Evolutionary conservation across 163 green algal species (phyloP).

Genomic region (Prototheca stagnorum): DNA sequence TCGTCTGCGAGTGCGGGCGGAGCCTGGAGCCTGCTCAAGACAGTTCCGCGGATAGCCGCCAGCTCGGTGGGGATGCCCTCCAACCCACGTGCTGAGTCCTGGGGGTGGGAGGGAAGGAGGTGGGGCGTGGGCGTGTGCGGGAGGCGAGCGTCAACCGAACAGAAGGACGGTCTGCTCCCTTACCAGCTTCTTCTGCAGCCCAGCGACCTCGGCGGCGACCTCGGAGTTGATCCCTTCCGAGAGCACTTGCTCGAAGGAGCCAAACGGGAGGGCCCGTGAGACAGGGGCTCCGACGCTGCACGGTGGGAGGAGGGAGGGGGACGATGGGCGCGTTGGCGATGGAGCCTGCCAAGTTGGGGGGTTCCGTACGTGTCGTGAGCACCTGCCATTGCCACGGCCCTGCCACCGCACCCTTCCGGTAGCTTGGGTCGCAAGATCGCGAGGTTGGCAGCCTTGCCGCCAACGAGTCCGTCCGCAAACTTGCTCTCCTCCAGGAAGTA

Average conservation of each 20-base stretch:
- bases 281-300: slow-evolving; percentile 33
- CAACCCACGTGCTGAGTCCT: not conserved
- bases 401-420: slow-evolving; percentile 8
- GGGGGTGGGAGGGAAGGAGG: not conserved
- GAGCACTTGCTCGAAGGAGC: slow-evolving; percentile 61
- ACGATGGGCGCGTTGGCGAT: too few species aligned
- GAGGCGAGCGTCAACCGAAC: too few species aligned
- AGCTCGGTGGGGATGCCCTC: not conserved
- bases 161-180: too few species aligned
- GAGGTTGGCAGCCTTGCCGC: slow-evolving; percentile 61
- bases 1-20: too few species aligned
- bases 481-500: too few species aligned
- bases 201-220: slow-evolving; percentile 2
- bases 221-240: slow-evolving; percentile 12
- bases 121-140: too few species aligned
- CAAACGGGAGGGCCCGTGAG: slow-evolving; percentile 68
- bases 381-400: too few species aligned
- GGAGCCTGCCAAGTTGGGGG: too few species aligned
- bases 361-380: too few species aligned
- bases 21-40: too few species aligned
- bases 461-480: too few species aligned
- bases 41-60: not conserved
- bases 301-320: too few species aligned
- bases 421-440: slow-evolving; percentile 29
- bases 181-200: slow-evolving; percentile 3